These are phyloP conservation scores for Pythium phragmiticola DNA, from an alignment of 352 stramenopile genomes.

Conservation along the genomic window DNA sequence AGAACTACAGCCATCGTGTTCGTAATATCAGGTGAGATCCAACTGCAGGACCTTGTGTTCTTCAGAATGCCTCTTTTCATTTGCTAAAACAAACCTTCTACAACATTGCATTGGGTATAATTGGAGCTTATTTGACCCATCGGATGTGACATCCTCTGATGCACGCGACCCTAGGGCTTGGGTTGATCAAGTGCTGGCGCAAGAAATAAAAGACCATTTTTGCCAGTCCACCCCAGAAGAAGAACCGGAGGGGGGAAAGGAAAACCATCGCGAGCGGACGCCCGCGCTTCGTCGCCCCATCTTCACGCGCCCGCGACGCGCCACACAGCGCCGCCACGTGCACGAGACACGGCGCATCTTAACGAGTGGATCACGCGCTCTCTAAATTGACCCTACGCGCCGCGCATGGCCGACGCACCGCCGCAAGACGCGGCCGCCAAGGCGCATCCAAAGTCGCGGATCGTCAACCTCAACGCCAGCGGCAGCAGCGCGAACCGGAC, in stretches of 20 bases:
- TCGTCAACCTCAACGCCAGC: constrained; percentile 38
- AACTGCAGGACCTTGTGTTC: neutral
- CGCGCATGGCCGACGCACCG: constrained; percentile 22
- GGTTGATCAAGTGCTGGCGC: constrained; percentile 2
- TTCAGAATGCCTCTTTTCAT: neutral
- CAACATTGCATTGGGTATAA: constrained; percentile 10
- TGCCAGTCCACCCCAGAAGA: constrained; percentile 1
- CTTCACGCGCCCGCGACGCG: neutral
- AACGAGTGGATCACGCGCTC: neutral
- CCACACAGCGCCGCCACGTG: neutral
- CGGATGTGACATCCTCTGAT: neutral
- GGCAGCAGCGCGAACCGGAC: constrained; percentile 14
- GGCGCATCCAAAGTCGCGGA: constrained; percentile 34
- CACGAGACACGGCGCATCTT: neutral
- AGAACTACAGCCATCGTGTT: constrained; percentile 15
- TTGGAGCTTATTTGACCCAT: neutral
- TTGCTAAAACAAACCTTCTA: constrained; percentile 8
- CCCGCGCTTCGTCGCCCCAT: neutral
- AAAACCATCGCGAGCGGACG: constrained; percentile 6
- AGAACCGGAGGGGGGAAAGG: constrained; percentile 8
- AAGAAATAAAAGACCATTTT: constrained; percentile 18
- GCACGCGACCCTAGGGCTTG: neutral
- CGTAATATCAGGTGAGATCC: constrained; percentile 11
- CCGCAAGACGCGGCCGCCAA: constrained; percentile 19
- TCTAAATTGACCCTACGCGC: neutral